phyloP scores from a whole-genome alignment of 352 stramenopile genomes.

The Proteromonas lacertae region DNA sequence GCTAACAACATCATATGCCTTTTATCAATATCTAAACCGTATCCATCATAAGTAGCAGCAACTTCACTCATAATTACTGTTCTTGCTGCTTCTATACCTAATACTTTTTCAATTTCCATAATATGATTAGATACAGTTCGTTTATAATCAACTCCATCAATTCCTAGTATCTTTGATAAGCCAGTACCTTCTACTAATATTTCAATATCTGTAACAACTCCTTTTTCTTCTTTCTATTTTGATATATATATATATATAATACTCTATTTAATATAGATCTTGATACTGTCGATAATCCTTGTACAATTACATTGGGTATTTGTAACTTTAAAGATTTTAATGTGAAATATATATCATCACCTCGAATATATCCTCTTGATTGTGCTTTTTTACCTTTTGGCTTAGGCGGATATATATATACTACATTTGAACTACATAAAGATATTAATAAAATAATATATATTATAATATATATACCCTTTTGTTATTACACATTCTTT shows the following conservation, averaged over 20 bases:
- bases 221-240: slow-evolving; percentile 5
- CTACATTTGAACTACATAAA: no score
- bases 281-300: slow-evolving; percentile 83
- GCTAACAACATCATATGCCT: slow-evolving; percentile 92
- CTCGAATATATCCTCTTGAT: no score
- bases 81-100: slow-evolving; percentile 89
- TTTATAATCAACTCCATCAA: slow-evolving; percentile 65
- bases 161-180: slow-evolving; percentile 84
- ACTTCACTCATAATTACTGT: slow-evolving; percentile 84
- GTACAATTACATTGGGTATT: slow-evolving; percentile 77
- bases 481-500: slow-evolving; percentile 24
- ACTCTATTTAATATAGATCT: slow-evolving; percentile 93
- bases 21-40: slow-evolving; percentile 89
- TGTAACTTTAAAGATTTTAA: slow-evolving; percentile 61
- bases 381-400: no score
- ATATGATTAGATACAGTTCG: slow-evolving; percentile 94
- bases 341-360: slow-evolving; percentile 1
- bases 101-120: slow-evolving; percentile 64
- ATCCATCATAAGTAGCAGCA: slow-evolving; percentile 91
- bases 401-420: no score
- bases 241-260: no score
- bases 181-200: slow-evolving; percentile 93
- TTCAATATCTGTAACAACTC: slow-evolving; percentile 31
- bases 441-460: no score
- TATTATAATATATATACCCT: no score